Conservation (phyloP, 2,329 filamentous ascomycete species). For the Aspergillus caelatus region DNA sequence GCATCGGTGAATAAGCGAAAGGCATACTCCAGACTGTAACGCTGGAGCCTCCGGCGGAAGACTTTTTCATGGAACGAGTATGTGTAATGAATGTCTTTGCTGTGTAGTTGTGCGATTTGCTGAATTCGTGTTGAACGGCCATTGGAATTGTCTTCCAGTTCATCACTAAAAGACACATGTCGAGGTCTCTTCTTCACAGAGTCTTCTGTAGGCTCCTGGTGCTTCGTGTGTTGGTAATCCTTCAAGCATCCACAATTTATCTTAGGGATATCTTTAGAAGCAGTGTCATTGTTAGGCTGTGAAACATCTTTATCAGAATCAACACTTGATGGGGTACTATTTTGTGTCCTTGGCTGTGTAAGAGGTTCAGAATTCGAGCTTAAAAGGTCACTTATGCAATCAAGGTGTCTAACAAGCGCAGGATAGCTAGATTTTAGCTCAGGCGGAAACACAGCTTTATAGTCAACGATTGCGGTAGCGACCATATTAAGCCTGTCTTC, state of each 20-base stretch:
- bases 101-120: not conserved
- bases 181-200: not conserved
- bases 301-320: not conserved
- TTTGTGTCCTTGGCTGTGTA: not conserved
- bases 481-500: slow-evolving; percentile 46
- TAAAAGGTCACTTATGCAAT: not conserved
- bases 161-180: not conserved
- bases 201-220: not conserved
- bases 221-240: not conserved
- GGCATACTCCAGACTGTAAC: slow-evolving; percentile 65
- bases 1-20: slow-evolving; percentile 57
- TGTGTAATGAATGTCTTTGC: slow-evolving; percentile 37
- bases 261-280: not conserved
- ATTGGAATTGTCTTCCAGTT: not conserved
- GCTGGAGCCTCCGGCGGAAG: slow-evolving; percentile 72
- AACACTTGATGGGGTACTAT: not conserved
- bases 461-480: not conserved
- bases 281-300: not conserved
- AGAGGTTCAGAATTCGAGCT: too few relatives aligned
- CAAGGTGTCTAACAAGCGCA: not conserved
- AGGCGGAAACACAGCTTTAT: not conserved
- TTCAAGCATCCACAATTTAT: not conserved
- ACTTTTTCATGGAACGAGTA: slow-evolving; percentile 66
- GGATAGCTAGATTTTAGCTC: not conserved
- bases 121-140: not conserved